These are phyloP conservation scores for Pleurotus giganteus DNA, from an alignment of 768 basidiomycete species.

Conservation along the genomic window DNA sequence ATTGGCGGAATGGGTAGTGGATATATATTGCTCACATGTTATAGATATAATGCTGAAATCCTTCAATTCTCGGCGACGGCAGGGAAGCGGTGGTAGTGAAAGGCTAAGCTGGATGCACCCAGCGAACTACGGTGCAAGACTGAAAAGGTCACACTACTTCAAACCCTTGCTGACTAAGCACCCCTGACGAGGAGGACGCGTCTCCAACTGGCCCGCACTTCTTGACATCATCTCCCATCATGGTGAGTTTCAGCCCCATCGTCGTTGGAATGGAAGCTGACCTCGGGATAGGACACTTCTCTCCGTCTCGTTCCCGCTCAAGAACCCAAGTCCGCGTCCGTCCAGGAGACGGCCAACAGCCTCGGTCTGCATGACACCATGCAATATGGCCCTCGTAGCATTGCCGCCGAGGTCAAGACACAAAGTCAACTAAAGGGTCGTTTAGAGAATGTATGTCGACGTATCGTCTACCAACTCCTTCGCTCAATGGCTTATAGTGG, in stretches of 20 bases:
- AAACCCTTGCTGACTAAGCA: neutral
- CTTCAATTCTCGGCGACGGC: neutral
- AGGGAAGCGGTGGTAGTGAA: neutral
- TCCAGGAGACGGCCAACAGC: slow-evolving; percentile 66
- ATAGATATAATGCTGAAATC: neutral
- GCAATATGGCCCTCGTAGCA: slow-evolving; percentile 76
- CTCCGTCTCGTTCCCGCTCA: slow-evolving; percentile 62
- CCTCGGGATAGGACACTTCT: slow-evolving; percentile 41
- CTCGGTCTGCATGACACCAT: slow-evolving; percentile 89
- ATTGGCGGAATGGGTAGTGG: neutral
- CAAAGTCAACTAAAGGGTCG: slow-evolving; percentile 63
- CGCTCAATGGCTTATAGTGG: slow-evolving; percentile 64
- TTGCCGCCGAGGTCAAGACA: slow-evolving; percentile 72
- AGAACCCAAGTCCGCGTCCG: slow-evolving; percentile 56
- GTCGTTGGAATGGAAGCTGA: neutral
- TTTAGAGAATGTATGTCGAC: slow-evolving; percentile 67
- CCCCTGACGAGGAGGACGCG: neutral
- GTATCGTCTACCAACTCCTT: neutral
- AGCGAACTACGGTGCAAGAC: neutral
- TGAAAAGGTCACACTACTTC: neutral
- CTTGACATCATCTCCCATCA: neutral
- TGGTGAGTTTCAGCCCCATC: slow-evolving; percentile 3
- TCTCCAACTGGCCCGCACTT: neutral
- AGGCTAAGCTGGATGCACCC: neutral
- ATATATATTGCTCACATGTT: neutral